A percentile compares a stretch with the other conserved stretches of the same genome.
phyloP scores from a whole-genome alignment of 768 basidiomycete genomes.

The Candolleomyces aberdarensis region DNA sequence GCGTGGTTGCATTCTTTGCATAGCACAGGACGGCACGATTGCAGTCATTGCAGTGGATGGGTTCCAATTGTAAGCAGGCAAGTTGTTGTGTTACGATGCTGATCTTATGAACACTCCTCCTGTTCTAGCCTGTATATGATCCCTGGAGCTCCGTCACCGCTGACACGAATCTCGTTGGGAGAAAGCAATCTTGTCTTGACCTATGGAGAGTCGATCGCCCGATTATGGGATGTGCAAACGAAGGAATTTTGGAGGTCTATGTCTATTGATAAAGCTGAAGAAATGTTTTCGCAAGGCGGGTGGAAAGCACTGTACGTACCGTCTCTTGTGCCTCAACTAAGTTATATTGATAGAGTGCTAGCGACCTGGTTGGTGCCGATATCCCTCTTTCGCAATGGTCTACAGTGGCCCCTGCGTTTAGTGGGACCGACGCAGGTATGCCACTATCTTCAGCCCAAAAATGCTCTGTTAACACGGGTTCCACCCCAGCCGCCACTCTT shows the following conservation, averaged over 20 bases:
- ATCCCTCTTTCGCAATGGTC: slow-evolving; percentile 24
- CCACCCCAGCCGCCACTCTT: slow-evolving; percentile 43
- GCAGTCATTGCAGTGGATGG: slow-evolving; percentile 73
- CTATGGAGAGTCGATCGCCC: slow-evolving; percentile 72
- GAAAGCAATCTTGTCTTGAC: slow-evolving; percentile 70
- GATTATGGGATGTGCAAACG: slow-evolving; percentile 84
- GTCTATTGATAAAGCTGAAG: slow-evolving; percentile 70
- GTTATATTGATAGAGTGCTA: slow-evolving; percentile 2
- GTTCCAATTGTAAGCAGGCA: slow-evolving; percentile 66
- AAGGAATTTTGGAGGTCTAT: slow-evolving; percentile 86
- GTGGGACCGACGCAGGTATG: slow-evolving; percentile 22
- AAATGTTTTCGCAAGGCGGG: slow-evolving; percentile 63
- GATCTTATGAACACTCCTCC: background rate
- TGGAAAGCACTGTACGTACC: slow-evolving; percentile 70
- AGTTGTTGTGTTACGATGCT: slow-evolving; percentile 1
- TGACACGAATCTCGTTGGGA: slow-evolving; percentile 60
- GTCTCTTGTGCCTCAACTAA: background rate
- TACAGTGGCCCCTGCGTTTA: slow-evolving; percentile 16
- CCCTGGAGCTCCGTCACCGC: slow-evolving; percentile 73
- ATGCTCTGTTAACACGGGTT: background rate
- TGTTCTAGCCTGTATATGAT: slow-evolving; percentile 66
- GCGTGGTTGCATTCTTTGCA: slow-evolving; percentile 65
- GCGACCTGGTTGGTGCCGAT: slow-evolving; percentile 17
- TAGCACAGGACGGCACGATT: slow-evolving; percentile 78
- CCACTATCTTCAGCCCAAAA: background rate